phyloP scores from a whole-genome alignment of 345 rosid species.

The Arabis alpina region DNA sequence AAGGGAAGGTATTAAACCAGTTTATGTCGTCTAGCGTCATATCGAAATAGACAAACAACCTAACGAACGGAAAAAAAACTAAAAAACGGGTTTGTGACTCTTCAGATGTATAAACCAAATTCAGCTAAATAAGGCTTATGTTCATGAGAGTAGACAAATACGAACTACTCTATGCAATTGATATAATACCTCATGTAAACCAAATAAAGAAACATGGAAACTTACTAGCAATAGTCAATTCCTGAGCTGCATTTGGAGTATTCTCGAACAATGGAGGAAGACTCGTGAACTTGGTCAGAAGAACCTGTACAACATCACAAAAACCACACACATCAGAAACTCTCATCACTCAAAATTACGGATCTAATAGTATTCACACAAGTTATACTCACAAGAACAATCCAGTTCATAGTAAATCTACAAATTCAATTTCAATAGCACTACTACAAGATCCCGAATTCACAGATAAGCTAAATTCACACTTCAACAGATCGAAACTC shows the following conservation, averaged over 20 bases:
- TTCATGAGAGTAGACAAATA: not conserved
- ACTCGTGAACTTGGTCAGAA: slow-evolving; percentile 74
- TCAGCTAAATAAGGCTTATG: not conserved
- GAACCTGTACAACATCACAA: slow-evolving; percentile 57
- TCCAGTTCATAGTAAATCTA: not conserved
- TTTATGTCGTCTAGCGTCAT: not conserved
- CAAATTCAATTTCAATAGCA: not conserved
- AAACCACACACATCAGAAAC: not conserved
- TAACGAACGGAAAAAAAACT: too few species aligned
- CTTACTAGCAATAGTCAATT: slow-evolving; percentile 82
- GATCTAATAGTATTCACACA: not conserved
- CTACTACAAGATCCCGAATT: not conserved
- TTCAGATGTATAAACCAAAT: not conserved
- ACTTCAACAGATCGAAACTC: slow-evolving; percentile 5
- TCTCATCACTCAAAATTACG: not conserved
- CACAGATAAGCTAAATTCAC: slow-evolving; percentile 8
- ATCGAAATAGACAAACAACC: not conserved
- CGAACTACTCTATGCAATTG: not conserved
- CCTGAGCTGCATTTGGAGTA: slow-evolving; percentile 67
- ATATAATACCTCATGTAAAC: not conserved
- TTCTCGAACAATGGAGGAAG: slow-evolving; percentile 88
- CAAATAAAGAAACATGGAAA: not conserved
- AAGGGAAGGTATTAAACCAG: not conserved
- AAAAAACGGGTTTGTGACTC: not conserved
- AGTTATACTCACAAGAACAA: slow-evolving; percentile 10